These are phyloP conservation scores for Petunia hybrid DNA, from an alignment of 305 asterid genomes.

Conservation along the genomic window DNA sequence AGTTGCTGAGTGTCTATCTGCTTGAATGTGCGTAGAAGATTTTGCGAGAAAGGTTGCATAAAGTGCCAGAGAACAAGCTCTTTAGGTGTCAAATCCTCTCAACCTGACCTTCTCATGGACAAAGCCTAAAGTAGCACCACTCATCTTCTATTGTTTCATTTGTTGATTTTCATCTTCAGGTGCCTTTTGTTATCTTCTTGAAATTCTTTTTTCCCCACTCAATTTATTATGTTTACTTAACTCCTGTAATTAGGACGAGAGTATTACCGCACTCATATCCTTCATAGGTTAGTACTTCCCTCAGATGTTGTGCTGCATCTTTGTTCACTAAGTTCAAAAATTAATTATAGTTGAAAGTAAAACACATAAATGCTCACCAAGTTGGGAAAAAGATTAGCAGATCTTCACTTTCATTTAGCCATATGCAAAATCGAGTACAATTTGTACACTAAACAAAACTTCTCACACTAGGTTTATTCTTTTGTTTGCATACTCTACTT, in stretches of 20 bases:
- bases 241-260: background rate
- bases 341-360: background rate
- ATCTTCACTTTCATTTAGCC: slow-evolving; percentile 24
- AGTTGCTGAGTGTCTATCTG: slow-evolving; percentile 20
- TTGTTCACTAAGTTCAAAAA: background rate
- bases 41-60: slow-evolving; percentile 22
- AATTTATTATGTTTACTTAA: background rate
- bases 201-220: slow-evolving; percentile 1
- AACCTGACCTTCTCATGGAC: no score
- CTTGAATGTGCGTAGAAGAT: slow-evolving; percentile 9
- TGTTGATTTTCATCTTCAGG: slow-evolving; percentile 16
- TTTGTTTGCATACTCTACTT: slow-evolving; percentile 11
- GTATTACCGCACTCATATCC: background rate
- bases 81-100: slow-evolving; percentile 27
- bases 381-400: slow-evolving; percentile 1
- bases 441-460: slow-evolving; percentile 33
- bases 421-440: slow-evolving; percentile 35
- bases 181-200: slow-evolving; percentile 22
- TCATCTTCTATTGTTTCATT: slow-evolving; percentile 12
- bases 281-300: slow-evolving; percentile 8
- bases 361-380: slow-evolving; percentile 18
- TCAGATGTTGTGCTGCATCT: background rate
- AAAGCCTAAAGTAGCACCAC: background rate
- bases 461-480: slow-evolving; percentile 30
- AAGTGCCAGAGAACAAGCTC: background rate